Conservation (phyloP, 2,329 filamentous ascomycete genomes). For the Fusarium lateritium region DNA sequence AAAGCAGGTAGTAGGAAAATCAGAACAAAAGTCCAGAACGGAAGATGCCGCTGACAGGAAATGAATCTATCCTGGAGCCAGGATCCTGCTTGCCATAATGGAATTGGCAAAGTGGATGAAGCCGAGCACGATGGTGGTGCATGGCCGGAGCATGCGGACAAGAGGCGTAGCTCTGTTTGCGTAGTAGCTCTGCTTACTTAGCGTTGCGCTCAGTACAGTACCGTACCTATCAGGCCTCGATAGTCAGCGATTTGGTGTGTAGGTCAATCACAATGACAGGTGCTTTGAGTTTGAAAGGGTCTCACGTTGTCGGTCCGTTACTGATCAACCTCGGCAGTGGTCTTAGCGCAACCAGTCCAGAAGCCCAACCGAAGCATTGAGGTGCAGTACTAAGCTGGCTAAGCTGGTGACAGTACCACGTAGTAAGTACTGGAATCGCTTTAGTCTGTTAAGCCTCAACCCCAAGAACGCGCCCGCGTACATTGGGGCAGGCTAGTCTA, state of each 20-base stretch:
- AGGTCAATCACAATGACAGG: background rate
- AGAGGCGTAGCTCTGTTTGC: constrained; percentile 24
- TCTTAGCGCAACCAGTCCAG: constrained; percentile 31
- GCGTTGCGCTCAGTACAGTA: background rate
- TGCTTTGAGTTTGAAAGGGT: constrained; percentile 25
- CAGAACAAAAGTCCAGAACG: constrained; percentile 34
- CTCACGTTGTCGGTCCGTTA: constrained; percentile 29
- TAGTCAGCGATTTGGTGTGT: background rate
- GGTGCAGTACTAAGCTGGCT: constrained; percentile 20
- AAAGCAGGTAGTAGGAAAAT: constrained; percentile 15
- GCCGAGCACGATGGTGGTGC: constrained; percentile 19
- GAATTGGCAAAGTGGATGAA: constrained; percentile 38
- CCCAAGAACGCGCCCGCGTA: constrained; percentile 31
- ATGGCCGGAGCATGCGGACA: constrained; percentile 27
- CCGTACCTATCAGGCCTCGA: too few species aligned
- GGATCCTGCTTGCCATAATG: constrained; percentile 32
- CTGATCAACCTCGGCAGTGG: constrained; percentile 34
- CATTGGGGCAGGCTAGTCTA: constrained; percentile 25
- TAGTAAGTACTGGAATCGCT: constrained; percentile 12
- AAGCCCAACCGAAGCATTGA: constrained; percentile 36
- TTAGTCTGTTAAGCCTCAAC: constrained; percentile 33
- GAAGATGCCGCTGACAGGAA: constrained; percentile 33
- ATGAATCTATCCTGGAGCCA: constrained; percentile 34
- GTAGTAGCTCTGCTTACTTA: constrained; percentile 19
- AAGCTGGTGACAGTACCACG: constrained; percentile 10